Conservation (phyloP, 2,329 filamentous ascomycete species). For the Macrophomina phaseolina region DNA sequence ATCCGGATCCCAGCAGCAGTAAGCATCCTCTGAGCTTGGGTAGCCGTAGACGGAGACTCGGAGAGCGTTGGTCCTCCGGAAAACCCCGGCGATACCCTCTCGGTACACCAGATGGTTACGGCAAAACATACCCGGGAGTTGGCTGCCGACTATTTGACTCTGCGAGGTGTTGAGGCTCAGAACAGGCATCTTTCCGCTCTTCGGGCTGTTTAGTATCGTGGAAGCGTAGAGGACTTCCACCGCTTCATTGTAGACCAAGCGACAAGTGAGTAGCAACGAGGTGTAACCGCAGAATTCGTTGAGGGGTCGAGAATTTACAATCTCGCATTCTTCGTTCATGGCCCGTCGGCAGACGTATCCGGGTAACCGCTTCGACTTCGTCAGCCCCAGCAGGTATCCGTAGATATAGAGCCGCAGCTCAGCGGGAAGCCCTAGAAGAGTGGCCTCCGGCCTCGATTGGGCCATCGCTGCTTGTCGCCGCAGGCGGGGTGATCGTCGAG, state of each 20-base stretch:
- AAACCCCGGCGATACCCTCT: background rate
- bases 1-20: background rate
- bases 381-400: background rate
- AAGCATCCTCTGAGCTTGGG: too few relatives aligned
- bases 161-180: background rate
- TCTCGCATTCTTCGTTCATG: background rate
- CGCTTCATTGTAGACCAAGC: background rate
- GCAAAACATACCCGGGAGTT: slow-evolving; percentile 1
- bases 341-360: background rate
- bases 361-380: too few relatives aligned
- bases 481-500: background rate
- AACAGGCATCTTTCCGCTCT: background rate
- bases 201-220: background rate
- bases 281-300: background rate
- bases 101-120: background rate
- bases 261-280: background rate
- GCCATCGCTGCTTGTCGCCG: background rate
- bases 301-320: background rate
- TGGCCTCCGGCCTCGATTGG: background rate
- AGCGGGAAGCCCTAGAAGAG: background rate
- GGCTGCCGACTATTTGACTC: background rate
- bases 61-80: background rate
- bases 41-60: background rate
- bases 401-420: slow-evolving; percentile 9
- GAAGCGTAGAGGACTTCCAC: background rate